phyloP scores from a whole-genome alignment of 78 protist species.

The Cavenderia fasciculata region DNA sequence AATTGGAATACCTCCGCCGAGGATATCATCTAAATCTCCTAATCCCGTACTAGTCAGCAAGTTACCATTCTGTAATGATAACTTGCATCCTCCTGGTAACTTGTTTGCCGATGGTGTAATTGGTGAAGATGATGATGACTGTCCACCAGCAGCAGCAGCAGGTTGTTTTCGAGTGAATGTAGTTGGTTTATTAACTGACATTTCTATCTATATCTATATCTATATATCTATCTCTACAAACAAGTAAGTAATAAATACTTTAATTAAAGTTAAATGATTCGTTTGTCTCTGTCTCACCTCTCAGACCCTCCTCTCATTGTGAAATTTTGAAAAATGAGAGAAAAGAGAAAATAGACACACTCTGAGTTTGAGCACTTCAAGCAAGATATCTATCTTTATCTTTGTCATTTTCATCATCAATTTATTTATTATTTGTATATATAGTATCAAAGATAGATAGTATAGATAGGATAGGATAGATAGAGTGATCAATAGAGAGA shows the following conservation, averaged over 20 bases:
- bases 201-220: neutral
- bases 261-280: too few species aligned
- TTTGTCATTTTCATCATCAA: too few species aligned
- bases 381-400: too few species aligned
- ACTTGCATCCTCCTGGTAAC: slow-evolving; percentile 75
- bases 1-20: slow-evolving; percentile 82
- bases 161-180: slow-evolving; percentile 48
- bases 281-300: too few species aligned
- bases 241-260: neutral
- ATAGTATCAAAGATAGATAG: too few species aligned
- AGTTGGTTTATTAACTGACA: slow-evolving; percentile 2
- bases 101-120: slow-evolving; percentile 22
- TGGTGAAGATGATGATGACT: neutral
- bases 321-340: too few species aligned
- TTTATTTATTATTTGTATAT: too few species aligned
- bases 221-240: neutral
- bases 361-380: too few species aligned
- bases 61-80: slow-evolving; percentile 78
- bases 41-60: slow-evolving; percentile 63
- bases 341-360: too few species aligned
- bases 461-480: too few species aligned
- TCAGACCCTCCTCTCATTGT: too few species aligned
- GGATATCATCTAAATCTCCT: slow-evolving; percentile 66
- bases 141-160: neutral
- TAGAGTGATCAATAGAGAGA: neutral